These are phyloP conservation scores for Kregervanrija pseudodelftensis DNA, from an alignment of 805 yeast species.

Conservation along the genomic window DNA sequence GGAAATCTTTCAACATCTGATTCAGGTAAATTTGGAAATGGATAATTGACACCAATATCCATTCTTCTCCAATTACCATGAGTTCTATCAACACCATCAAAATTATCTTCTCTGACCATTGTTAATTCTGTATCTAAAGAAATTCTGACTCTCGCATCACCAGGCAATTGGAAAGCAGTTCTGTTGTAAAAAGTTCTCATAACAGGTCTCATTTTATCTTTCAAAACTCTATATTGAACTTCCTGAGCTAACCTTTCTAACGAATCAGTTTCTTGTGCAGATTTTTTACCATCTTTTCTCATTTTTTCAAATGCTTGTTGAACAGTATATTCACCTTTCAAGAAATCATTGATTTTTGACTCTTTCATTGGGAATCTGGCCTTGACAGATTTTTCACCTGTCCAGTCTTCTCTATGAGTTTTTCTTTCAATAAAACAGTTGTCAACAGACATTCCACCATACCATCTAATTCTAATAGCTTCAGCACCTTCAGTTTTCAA, in stretches of 20 bases:
- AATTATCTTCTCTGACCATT: slow-evolving; percentile 97
- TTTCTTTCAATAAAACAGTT: slow-evolving; percentile 93
- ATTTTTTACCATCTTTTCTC: slow-evolving; percentile 87
- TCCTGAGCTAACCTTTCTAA: slow-evolving; percentile 90
- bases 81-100: slow-evolving; percentile 88
- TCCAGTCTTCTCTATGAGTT: slow-evolving; percentile 99
- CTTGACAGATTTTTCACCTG: slow-evolving; percentile 98
- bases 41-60: slow-evolving; percentile 98
- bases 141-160: slow-evolving; percentile 98
- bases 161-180: slow-evolving; percentile 98
- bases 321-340: slow-evolving; percentile 80
- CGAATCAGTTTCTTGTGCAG: slow-evolving; percentile 79
- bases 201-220: slow-evolving; percentile 83
- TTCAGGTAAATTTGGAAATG: slow-evolving; percentile 79
- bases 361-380: slow-evolving; percentile 93
- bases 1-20: slow-evolving; percentile 90
- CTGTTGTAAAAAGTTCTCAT: slow-evolving; percentile 95
- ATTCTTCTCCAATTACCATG: slow-evolving; percentile 95
- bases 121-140: slow-evolving; percentile 94
- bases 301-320: slow-evolving; percentile 86
- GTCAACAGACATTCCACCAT: slow-evolving; percentile 94
- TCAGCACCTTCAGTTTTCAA: slow-evolving; percentile 98
- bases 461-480: slow-evolving; percentile 97
- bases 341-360: slow-evolving; percentile 77
- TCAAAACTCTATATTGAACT: slow-evolving; percentile 82